Evolutionary conservation across 106 monocot species (phyloP).

Genomic region (Dendrobium nobile): DNA sequence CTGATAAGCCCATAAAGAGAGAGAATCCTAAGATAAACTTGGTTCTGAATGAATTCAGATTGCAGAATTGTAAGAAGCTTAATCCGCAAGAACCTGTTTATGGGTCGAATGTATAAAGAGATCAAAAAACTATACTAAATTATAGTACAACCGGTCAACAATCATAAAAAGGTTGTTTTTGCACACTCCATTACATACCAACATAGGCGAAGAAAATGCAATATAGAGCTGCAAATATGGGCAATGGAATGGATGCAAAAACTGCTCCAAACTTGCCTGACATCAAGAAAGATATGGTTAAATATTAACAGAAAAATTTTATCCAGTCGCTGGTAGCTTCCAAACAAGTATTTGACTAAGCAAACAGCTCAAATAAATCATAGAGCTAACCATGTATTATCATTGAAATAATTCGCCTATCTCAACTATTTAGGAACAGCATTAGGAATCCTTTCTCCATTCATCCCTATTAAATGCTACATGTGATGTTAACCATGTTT

Average conservation of each 20-base stretch:
- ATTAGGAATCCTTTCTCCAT: no score
- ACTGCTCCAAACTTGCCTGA: slow-evolving; percentile 15
- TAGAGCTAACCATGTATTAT: no score
- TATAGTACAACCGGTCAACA: not conserved
- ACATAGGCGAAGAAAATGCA: slow-evolving; percentile 61
- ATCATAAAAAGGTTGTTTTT: not conserved
- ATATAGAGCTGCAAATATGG: slow-evolving; percentile 54
- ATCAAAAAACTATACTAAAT: not conserved
- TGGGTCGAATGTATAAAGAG: not conserved
- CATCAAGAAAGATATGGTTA: not conserved
- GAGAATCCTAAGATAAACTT: slow-evolving; percentile 54
- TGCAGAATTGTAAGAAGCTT: slow-evolving; percentile 58
- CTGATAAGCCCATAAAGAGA: slow-evolving; percentile 45
- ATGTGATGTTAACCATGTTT: no score
- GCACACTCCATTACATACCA: slow-evolving; percentile 18
- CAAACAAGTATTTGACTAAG: no score
- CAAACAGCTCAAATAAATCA: no score
- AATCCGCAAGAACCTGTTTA: slow-evolving; percentile 35
- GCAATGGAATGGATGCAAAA: slow-evolving; percentile 38
- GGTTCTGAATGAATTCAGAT: slow-evolving; percentile 48
- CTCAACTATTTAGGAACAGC: no score
- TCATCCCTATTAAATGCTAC: no score
- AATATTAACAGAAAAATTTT: not conserved
- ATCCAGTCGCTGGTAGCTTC: no score
- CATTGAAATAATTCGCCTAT: no score